Percentiles rank a stretch among this genome's conserved stretches.
Evolutionary conservation across 306 rosid species (phyloP).

Genomic region (Prunus fruticosa): DNA sequence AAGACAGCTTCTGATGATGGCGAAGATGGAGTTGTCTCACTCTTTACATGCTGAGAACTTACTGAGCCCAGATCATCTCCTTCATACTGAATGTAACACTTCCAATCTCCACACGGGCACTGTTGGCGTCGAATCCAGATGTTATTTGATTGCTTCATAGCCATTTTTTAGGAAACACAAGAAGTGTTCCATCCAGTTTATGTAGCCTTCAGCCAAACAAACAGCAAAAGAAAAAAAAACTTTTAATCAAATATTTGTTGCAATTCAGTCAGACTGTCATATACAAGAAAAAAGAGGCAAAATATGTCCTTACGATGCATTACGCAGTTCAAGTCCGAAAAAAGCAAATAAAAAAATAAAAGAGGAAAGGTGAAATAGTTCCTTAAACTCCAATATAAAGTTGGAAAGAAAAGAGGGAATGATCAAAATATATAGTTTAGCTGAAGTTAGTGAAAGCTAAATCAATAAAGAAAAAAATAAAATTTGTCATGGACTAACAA

Average conservation of each 20-base stretch:
- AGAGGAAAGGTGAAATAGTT: not conserved
- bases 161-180: slow-evolving; percentile 10
- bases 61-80: slow-evolving; percentile 44
- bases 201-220: not conserved
- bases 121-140: slow-evolving; percentile 61
- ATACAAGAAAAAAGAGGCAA: not conserved
- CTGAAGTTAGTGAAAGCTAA: not conserved
- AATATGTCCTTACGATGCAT: not conserved
- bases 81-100: slow-evolving; percentile 56
- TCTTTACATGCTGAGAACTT: slow-evolving; percentile 42
- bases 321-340: not conserved
- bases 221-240: not conserved
- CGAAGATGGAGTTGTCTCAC: slow-evolving; percentile 30
- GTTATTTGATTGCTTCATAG: slow-evolving; percentile 47
- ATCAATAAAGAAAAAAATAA: not conserved
- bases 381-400: not conserved
- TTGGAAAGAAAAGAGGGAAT: not conserved
- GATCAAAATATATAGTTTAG: not conserved
- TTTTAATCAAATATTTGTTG: not conserved
- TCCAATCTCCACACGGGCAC: slow-evolving; percentile 77
- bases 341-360: not conserved
- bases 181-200: not conserved
- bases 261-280: not conserved
- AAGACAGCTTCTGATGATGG: slow-evolving; percentile 48
- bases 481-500: not conserved